These are phyloP conservation scores for Cercophora samala DNA, from an alignment of 495 filamentous ascomycete genomes.

Conservation along the genomic window DNA sequence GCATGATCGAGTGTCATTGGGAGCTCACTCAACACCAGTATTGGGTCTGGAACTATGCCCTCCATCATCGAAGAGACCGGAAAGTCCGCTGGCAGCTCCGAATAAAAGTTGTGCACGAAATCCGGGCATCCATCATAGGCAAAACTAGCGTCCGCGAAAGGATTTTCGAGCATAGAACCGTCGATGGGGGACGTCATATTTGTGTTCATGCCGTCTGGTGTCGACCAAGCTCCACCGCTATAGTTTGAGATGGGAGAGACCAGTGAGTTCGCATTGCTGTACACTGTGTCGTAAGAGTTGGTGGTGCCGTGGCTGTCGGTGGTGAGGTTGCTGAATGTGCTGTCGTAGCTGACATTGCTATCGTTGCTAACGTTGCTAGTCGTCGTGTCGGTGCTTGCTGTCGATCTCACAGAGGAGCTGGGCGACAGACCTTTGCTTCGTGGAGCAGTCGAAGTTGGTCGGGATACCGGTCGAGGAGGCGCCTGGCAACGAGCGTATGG, in stretches of 20 bases:
- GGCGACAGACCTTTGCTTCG: constrained; percentile 37
- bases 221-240: constrained; percentile 34
- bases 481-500: constrained; percentile 25
- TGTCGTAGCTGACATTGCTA: not conserved
- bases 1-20: constrained; percentile 27
- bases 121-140: constrained; percentile 16
- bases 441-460: constrained; percentile 17
- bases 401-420: constrained; percentile 41
- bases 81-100: constrained; percentile 39
- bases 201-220: constrained; percentile 31
- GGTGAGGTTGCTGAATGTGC: constrained; percentile 17
- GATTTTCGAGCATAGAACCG: constrained; percentile 21
- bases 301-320: constrained; percentile 29
- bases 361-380: constrained; percentile 21
- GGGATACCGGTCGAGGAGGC: constrained; percentile 20
- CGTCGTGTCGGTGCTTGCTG: constrained; percentile 22
- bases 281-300: constrained; percentile 11
- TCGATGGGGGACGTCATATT: constrained; percentile 34
- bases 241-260: constrained; percentile 38
- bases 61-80: constrained; percentile 16
- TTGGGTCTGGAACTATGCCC: constrained; percentile 25
- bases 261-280: constrained; percentile 36
- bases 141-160: constrained; percentile 23
- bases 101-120: constrained; percentile 28
- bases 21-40: constrained; percentile 31